phyloP scores from a whole-genome alignment of 2,329 filamentous ascomycete genomes.

The Daldinia eschscholtzii region DNA sequence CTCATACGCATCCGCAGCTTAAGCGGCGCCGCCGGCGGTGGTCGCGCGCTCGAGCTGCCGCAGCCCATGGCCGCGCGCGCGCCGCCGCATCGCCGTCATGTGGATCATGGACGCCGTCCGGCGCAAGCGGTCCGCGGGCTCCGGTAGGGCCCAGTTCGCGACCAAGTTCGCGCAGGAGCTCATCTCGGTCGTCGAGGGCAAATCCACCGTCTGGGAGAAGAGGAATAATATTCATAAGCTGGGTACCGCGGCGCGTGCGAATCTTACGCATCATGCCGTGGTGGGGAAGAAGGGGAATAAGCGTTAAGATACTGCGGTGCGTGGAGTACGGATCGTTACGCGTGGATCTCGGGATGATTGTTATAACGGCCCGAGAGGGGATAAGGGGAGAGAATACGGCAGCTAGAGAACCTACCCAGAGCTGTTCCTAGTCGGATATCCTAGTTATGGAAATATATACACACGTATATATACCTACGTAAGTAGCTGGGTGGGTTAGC shows the following conservation, averaged over 20 bases:
- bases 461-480: constrained; percentile 1
- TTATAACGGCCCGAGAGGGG: no score
- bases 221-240: constrained; percentile 82
- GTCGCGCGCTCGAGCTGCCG: constrained; percentile 82
- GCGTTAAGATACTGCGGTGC: not conserved
- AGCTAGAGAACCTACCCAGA: not conserved
- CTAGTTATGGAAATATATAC: not conserved
- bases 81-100: constrained; percentile 80
- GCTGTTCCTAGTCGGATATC: not conserved
- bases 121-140: constrained; percentile 80
- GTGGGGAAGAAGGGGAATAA: constrained; percentile 48
- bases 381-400: not conserved
- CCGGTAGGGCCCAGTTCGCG: constrained; percentile 79
- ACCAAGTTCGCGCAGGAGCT: constrained; percentile 87
- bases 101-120: constrained; percentile 92
- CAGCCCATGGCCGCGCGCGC: constrained; percentile 79
- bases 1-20: constrained; percentile 83
- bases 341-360: no score
- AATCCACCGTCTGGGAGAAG: constrained; percentile 86
- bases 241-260: constrained; percentile 82
- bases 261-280: constrained; percentile 62
- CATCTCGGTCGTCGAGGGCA: constrained; percentile 87
- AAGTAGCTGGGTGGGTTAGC: not conserved
- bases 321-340: constrained; percentile 34
- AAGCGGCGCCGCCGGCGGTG: constrained; percentile 86